These are phyloP conservation scores for Eremothecium coryli DNA, from an alignment of 1,139 yeast species.

Conservation along the genomic window DNA sequence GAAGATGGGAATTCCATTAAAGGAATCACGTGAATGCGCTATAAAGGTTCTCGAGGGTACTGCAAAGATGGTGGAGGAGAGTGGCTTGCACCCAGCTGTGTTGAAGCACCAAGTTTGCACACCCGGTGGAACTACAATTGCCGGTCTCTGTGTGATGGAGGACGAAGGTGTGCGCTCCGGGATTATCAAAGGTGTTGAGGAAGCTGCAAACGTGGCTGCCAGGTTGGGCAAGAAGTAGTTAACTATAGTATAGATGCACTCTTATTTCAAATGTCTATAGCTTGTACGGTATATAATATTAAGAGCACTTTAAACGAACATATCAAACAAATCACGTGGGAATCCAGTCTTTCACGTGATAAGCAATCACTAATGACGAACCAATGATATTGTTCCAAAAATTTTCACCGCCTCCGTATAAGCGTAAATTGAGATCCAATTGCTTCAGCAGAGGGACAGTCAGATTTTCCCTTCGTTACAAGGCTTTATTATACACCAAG, in stretches of 20 bases:
- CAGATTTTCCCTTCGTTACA: constrained; percentile 2
- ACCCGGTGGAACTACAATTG: constrained; percentile 97
- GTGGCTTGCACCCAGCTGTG: constrained; percentile 89
- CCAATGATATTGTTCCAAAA: constrained; percentile 3
- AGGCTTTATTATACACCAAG: not conserved
- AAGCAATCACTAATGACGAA: constrained; percentile 1
- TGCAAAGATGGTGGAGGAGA: constrained; percentile 74
- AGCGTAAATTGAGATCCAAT: not conserved
- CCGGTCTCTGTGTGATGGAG: constrained; percentile 88
- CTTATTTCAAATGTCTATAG: no score
- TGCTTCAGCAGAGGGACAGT: not conserved
- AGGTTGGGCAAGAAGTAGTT: constrained; percentile 58
- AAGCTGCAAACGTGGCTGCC: constrained; percentile 79
- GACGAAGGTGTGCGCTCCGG: constrained; percentile 83
- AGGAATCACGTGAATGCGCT: constrained; percentile 80
- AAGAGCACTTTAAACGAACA: no score
- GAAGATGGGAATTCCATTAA: constrained; percentile 86
- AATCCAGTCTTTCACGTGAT: not conserved
- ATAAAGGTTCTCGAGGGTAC: constrained; percentile 94
- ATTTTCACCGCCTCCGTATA: not conserved
- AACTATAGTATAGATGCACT: no score
- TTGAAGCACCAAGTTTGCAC: constrained; percentile 86
- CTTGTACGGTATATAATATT: no score
- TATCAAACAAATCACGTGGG: constrained; percentile 1
- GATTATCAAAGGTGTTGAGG: constrained; percentile 81